These are phyloP conservation scores for Gaeumannomyces tritici DNA, from an alignment of 2,329 filamentous ascomycete species.

Conservation along the genomic window DNA sequence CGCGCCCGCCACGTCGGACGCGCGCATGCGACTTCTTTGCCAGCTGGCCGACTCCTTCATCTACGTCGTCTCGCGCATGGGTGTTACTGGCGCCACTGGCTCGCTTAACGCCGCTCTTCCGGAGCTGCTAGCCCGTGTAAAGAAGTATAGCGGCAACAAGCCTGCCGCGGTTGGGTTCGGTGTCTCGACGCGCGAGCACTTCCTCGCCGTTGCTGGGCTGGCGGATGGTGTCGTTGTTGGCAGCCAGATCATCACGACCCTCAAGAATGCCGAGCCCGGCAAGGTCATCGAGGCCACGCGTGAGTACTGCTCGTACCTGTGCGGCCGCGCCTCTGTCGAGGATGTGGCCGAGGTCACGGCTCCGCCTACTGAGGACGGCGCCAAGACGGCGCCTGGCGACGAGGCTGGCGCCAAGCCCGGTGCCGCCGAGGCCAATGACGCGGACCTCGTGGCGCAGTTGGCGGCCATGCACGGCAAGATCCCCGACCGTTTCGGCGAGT, in stretches of 20 bases:
- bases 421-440: constrained; percentile 42
- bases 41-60: constrained; percentile 97
- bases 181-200: constrained; percentile 92
- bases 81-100: constrained; percentile 85
- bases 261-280: constrained; percentile 57
- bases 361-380: constrained; percentile 55
- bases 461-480: constrained; percentile 73
- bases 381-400: constrained; percentile 28
- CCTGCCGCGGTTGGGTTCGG: constrained; percentile 93
- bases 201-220: constrained; percentile 70
- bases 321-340: constrained; percentile 29
- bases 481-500: constrained; percentile 85
- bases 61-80: constrained; percentile 96
- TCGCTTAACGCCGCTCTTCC: constrained; percentile 74
- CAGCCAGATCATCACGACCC: constrained; percentile 81
- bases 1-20: constrained; percentile 83
- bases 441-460: constrained; percentile 69
- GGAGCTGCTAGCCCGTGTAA: constrained; percentile 72
- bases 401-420: constrained; percentile 57
- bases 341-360: constrained; percentile 16
- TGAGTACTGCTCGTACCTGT: constrained; percentile 71
- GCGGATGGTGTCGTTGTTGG: constrained; percentile 95
- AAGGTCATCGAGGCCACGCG: constrained; percentile 57
- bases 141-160: constrained; percentile 83
- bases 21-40: constrained; percentile 91